Evolutionary conservation across 2,329 filamentous ascomycete genomes (phyloP), one percentile per base, ranked within the genome.

Genomic region (Fonsecaea erecta): DNA sequence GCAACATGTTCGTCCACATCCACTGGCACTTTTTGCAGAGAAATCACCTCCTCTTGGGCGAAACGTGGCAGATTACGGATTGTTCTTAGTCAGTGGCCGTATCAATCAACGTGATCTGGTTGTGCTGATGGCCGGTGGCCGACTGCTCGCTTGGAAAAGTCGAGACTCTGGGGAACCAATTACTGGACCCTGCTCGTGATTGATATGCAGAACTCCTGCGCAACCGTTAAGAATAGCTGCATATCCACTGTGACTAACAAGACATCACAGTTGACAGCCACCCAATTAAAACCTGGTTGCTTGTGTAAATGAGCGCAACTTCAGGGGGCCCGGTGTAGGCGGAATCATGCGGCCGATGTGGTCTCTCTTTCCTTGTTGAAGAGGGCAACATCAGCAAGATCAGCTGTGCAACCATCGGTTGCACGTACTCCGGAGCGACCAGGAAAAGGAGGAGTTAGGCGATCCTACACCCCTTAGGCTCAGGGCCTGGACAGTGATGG

Each of bases 211-310:
- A 37, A 26, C 52, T 56, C 52, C 35, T 62, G 60, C 60, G 51
- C 52, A 26, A 54, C 32, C 60, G 60, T 62, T 62, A 52, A 57
- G 53, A 56, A 62, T 52, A 14, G 60, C 43, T 48, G 43, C 43
- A 48, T 12, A 24, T 26, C 37, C 43, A 48, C 43, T 24, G 43
- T 48, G 43, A 48, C 18, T 48, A 48, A 48, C 8, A 48, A 48
- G 21, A n/a, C 43, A 26, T 48, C 18, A 24, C 43, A 48, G 43
- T 6, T 21, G 21, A 18, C 21, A 48, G 18, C 43, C 43, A 24
- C 18, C 43, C 43, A 24, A 12, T 26, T 9, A 54, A 21, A 54
- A 53, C 52, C 24, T 35, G 32, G 16, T 9, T 24, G 52, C 24
- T 53, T 3, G 52, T 14, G 52, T 16, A 53, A 28, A 54, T n/a